Conservation (phyloP, 2,329 filamentous ascomycete genomes). For the Fusarium oligoseptatum region DNA sequence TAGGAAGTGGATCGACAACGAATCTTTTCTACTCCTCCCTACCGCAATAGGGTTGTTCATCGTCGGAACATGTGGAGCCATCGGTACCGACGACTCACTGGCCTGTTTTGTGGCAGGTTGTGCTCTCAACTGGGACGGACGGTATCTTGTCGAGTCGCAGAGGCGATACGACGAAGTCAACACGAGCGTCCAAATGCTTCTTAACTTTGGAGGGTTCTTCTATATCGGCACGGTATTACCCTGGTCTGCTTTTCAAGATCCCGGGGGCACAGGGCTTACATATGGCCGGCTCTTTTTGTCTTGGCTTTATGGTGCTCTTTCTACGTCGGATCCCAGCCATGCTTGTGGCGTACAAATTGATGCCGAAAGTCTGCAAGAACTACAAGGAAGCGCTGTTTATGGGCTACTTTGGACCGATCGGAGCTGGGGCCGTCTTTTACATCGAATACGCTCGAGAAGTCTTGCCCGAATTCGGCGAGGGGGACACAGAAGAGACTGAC, state of each 20-base stretch:
- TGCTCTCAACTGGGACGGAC: slow-evolving; percentile 72
- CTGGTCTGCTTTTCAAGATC: slow-evolving; percentile 65
- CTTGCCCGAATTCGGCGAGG: slow-evolving; percentile 53
- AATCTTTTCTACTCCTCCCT: slow-evolving; percentile 66
- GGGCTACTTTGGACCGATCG: slow-evolving; percentile 81
- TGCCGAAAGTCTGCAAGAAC: slow-evolving; percentile 62
- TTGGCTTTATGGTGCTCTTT: slow-evolving; percentile 65
- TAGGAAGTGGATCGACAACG: slow-evolving; percentile 67
- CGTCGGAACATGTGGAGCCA: slow-evolving; percentile 67
- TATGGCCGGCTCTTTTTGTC: slow-evolving; percentile 62
- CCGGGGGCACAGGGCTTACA: slow-evolving; percentile 66
- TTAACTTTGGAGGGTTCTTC: slow-evolving; percentile 72
- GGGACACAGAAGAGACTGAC: slow-evolving; percentile 50
- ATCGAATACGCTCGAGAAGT: slow-evolving; percentile 63
- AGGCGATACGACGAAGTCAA: slow-evolving; percentile 72
- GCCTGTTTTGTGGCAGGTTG: slow-evolving; percentile 72
- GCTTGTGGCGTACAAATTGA: slow-evolving; percentile 65
- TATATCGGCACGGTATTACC: slow-evolving; percentile 69
- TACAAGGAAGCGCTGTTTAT: slow-evolving; percentile 72
- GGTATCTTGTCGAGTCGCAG: slow-evolving; percentile 67
- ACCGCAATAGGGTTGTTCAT: slow-evolving; percentile 67
- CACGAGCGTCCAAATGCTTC: slow-evolving; percentile 66
- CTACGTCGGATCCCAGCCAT: slow-evolving; percentile 71
- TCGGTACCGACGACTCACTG: slow-evolving; percentile 71
- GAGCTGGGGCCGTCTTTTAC: slow-evolving; percentile 82